Percentiles rank a stretch among this genome's conserved stretches.
These are phyloP conservation scores for Penicillium bovifimosum DNA, from an alignment of 495 filamentous ascomycete species.

Conservation along the genomic window DNA sequence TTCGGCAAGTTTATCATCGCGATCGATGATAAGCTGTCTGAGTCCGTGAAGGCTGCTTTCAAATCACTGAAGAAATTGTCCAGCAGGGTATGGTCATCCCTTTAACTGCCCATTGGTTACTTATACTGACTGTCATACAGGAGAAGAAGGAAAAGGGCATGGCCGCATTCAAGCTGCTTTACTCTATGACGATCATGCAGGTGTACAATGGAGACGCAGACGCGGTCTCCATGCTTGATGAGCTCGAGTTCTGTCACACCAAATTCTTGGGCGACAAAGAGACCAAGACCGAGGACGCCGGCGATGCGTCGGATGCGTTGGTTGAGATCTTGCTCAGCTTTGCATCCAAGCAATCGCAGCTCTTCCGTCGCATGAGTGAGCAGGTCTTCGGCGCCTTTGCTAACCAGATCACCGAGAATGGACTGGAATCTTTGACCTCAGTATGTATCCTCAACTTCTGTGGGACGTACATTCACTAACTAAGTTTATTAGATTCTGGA, in stretches of 20 bases:
- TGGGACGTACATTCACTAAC: not conserved
- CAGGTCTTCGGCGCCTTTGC: slow-evolving; percentile 82
- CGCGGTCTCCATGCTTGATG: slow-evolving; percentile 67
- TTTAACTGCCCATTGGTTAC: not conserved
- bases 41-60: slow-evolving; percentile 56
- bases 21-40: slow-evolving; percentile 55
- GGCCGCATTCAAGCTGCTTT: slow-evolving; percentile 70
- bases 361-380: slow-evolving; percentile 80
- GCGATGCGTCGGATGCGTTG: slow-evolving; percentile 65
- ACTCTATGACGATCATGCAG: slow-evolving; percentile 79
- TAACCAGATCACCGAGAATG: slow-evolving; percentile 59
- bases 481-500: slow-evolving; percentile 53
- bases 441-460: slow-evolving; percentile 23
- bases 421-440: slow-evolving; percentile 64
- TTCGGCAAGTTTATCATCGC: slow-evolving; percentile 49
- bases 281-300: slow-evolving; percentile 45
- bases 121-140: slow-evolving; percentile 12
- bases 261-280: slow-evolving; percentile 48
- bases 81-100: slow-evolving; percentile 42
- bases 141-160: slow-evolving; percentile 38
- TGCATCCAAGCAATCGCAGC: slow-evolving; percentile 74
- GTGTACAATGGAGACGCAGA: slow-evolving; percentile 87
- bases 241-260: slow-evolving; percentile 66
- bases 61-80: slow-evolving; percentile 63
- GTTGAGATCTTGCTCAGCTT: slow-evolving; percentile 86